phyloP scores from a whole-genome alignment of 1,284 basidiomycete genomes.

The Lignosus rhinocerotis region DNA sequence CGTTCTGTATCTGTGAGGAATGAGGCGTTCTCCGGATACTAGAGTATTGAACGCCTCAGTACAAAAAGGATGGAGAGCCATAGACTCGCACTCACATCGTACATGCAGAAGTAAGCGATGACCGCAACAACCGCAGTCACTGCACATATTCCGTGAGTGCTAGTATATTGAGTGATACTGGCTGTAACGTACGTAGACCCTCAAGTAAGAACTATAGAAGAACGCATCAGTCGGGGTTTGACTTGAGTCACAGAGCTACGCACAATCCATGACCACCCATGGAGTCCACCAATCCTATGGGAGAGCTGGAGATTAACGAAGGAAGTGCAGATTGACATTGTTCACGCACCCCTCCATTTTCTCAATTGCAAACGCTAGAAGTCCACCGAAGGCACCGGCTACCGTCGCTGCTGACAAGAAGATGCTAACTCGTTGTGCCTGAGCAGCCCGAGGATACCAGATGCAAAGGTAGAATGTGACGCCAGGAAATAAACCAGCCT shows the following conservation, averaged over 20 bases:
- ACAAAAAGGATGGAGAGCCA: too few relatives aligned
- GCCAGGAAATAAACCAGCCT: slow-evolving; percentile 52
- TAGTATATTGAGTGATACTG: not conserved
- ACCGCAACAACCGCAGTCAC: slow-evolving; percentile 1
- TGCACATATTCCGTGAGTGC: not conserved
- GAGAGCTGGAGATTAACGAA: not conserved
- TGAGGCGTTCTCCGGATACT: slow-evolving; percentile 40
- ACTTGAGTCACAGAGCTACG: not conserved
- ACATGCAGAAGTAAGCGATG: slow-evolving; percentile 10
- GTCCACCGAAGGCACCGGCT: slow-evolving; percentile 34
- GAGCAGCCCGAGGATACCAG: slow-evolving; percentile 18
- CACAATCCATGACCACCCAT: slow-evolving; percentile 11
- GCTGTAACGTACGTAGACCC: not conserved
- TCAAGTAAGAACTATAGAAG: slow-evolving; percentile 3
- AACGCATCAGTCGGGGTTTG: not conserved
- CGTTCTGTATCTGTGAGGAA: slow-evolving; percentile 10
- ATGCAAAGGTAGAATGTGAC: slow-evolving; percentile 51
- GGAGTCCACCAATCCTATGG: not conserved
- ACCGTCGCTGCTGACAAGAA: slow-evolving; percentile 59
- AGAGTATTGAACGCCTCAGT: slow-evolving; percentile 35
- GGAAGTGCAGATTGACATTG: too few relatives aligned
- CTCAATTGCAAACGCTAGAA: slow-evolving; percentile 9
- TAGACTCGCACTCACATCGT: not conserved
- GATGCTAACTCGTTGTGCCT: slow-evolving; percentile 31
- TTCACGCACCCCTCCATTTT: slow-evolving; percentile 8